Conservation (phyloP, 1,284 basidiomycete species). For the Irpex sp. region DNA sequence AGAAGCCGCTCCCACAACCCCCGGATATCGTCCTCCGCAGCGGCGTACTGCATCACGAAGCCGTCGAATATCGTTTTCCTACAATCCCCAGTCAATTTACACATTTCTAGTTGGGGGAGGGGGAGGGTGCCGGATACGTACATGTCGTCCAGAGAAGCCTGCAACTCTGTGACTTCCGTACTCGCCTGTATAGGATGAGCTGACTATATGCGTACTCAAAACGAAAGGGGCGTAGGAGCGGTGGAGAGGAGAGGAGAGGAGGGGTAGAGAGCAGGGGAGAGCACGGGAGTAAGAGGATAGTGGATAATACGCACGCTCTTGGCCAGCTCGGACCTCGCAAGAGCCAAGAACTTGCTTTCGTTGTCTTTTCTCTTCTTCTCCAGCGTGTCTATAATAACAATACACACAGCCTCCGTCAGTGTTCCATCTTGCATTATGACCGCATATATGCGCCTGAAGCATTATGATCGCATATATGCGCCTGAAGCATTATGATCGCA, state of each 20-base stretch:
- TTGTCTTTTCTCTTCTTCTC: conserved; percentile 33
- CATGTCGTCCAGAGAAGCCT: conserved; percentile 16
- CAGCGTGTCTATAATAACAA: conserved; percentile 35
- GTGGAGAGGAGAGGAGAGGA: too few relatives aligned
- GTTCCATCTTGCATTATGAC: too few relatives aligned
- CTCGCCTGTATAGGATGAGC: conserved; percentile 12
- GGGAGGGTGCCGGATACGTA: conserved; percentile 4
- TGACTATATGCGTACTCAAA: background rate
- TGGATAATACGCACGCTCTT: conserved; percentile 19
- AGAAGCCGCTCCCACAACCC: conserved; percentile 18
- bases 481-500: background rate
- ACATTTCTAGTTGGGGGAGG: too few relatives aligned
- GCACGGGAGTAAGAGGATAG: too few relatives aligned
- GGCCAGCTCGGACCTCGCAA: conserved; percentile 25
- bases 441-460: background rate
- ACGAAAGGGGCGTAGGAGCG: too few relatives aligned
- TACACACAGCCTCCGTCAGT: too few relatives aligned
- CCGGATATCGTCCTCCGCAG: conserved; percentile 22
- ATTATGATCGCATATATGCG: background rate
- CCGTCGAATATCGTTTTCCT: conserved; percentile 21
- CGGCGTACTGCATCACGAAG: conserved; percentile 23
- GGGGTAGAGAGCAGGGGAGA: background rate
- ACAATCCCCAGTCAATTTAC: too few relatives aligned
- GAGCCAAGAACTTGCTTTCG: conserved; percentile 26
- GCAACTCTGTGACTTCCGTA: conserved; percentile 14